A percentile compares a stretch with the other conserved stretches of the same genome.
These are phyloP conservation scores for Periconia macrospinosa DNA, from an alignment of 2,329 filamentous ascomycete species.

Conservation along the genomic window DNA sequence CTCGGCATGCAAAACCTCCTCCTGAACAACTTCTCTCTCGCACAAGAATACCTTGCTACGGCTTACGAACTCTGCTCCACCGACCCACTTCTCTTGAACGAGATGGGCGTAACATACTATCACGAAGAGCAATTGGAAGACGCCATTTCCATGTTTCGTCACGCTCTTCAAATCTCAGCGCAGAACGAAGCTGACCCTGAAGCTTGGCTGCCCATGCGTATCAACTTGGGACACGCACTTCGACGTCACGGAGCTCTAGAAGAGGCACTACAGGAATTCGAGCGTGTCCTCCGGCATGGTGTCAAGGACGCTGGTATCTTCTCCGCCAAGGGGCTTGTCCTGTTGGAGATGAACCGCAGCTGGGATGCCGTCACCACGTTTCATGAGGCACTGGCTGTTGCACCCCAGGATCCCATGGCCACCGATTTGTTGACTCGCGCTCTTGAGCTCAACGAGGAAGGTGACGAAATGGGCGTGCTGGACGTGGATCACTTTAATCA, in stretches of 20 bases:
- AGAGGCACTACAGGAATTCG: constrained; percentile 77
- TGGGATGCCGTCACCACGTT: constrained; percentile 80
- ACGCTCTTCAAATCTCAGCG: constrained; percentile 74
- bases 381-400: constrained; percentile 80
- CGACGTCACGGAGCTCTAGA: constrained; percentile 70
- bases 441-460: constrained; percentile 47
- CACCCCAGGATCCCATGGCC: constrained; percentile 78
- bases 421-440: constrained; percentile 77
- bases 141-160: constrained; percentile 75
- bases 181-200: constrained; percentile 80
- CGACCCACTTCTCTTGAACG: constrained; percentile 89
- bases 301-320: constrained; percentile 80
- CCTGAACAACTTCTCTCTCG: constrained; percentile 89
- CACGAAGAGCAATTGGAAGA: constrained; percentile 79
- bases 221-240: constrained; percentile 87
- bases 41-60: constrained; percentile 90
- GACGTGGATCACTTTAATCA: constrained; percentile 1
- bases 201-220: constrained; percentile 80
- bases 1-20: constrained; percentile 98
- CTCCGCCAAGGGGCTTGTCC: constrained; percentile 78
- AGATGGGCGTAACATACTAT: constrained; percentile 94
- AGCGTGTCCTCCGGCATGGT: constrained; percentile 81
- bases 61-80: constrained; percentile 81
- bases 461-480: constrained; percentile 1
- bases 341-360: constrained; percentile 73